Evolutionary conservation across 306 rosid species (phyloP).

Genomic region (Gastrolobium villosum): DNA sequence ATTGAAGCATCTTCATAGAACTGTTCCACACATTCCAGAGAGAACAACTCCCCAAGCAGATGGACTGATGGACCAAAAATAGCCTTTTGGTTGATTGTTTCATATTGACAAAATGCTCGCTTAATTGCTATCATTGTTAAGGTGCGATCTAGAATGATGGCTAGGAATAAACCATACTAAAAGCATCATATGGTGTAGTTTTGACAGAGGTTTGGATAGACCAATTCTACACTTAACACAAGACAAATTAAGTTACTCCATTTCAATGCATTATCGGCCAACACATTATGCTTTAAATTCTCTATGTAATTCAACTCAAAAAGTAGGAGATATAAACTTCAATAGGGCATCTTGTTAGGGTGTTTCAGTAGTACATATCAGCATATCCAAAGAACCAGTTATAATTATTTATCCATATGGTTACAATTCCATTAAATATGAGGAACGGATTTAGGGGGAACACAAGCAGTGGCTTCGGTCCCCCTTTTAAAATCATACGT

Average conservation of each 20-base stretch:
- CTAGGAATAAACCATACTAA: background rate
- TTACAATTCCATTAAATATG: background rate
- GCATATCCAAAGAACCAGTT: no score
- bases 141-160: background rate
- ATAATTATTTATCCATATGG: no score
- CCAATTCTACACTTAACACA: background rate
- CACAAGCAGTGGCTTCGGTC: background rate
- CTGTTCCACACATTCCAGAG: constrained; percentile 28
- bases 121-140: background rate
- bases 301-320: background rate
- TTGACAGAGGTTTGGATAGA: constrained; percentile 2
- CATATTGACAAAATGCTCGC: constrained; percentile 1
- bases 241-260: background rate
- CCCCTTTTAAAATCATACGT: background rate
- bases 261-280: background rate
- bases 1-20: background rate
- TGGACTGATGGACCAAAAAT: background rate
- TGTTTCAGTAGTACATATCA: no score
- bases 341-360: background rate
- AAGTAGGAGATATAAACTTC: background rate
- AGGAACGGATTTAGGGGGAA: background rate
- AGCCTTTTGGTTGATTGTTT: background rate
- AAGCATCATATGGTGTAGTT: background rate
- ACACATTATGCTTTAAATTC: background rate
- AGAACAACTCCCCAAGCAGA: background rate